Evolutionary conservation across 768 basidiomycete genomes (phyloP), one percentile per base, ranked within the genome.

Genomic region (Tylopilus felleus): DNA sequence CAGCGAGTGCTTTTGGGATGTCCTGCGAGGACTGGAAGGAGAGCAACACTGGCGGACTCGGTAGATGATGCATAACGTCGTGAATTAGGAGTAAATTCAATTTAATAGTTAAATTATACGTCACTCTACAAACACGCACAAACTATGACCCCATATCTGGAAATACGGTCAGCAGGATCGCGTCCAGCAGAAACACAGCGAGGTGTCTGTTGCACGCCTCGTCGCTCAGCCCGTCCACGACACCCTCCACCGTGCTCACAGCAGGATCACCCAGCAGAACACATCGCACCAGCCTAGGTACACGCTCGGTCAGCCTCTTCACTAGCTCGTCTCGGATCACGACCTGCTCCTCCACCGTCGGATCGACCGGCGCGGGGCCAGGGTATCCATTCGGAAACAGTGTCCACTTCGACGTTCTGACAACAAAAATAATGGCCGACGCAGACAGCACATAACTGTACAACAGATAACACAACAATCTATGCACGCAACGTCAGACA

Each of bases 321-420:
- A 78, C 71, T 5, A 82, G 57, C 43, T 66, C 62, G 9, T 65
- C 56, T 28, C 81, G 78, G 46, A 92, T 74, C 31, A 73, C 77
- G 2, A 74, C 73, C 59, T 91, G 88, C 68, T 95, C 93, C 59
- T 90, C 90, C 1, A 74, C 73, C 0, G 86, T 83, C 17, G 94
- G 95, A 41, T 91, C 90, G 1, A 80, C 73, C 2, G 87, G 83
- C 1, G 84, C 70, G 0, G 85, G 82, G 0, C 80, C 89, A 1
- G 93, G 93, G 71, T 91, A 92, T 14, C 96, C 95, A 57, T 85
- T 84, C 4, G 96, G 95, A 66, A 96, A 98, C 25, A 98, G 76
- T 8, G 86, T 79, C 9, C 78, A 78, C 61, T 90, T 91, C 14
- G 83, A 72, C 5, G 77, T 64, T 35, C 81, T 79, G 35, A 84